Evolutionary conservation across 805 yeast genomes (phyloP).

Genomic region (Candida takata): DNA sequence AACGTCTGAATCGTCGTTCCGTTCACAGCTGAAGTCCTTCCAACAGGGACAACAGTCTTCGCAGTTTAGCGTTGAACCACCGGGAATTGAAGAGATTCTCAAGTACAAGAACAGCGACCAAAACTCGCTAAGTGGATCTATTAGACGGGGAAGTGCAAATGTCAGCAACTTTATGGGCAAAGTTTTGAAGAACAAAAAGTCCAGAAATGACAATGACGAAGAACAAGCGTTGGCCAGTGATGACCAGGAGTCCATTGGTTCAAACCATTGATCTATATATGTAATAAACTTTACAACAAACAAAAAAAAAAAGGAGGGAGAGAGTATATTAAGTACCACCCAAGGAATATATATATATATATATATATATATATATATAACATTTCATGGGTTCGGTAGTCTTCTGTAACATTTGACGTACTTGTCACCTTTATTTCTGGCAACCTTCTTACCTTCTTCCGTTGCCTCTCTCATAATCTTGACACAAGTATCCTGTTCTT

Average conservation of each 20-base stretch:
- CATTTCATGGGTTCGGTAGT: constrained; percentile 49
- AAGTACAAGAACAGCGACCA: constrained; percentile 26
- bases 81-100: constrained; percentile 31
- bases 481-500: constrained; percentile 72
- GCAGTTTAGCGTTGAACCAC: constrained; percentile 28
- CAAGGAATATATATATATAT: no score
- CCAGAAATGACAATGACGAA: constrained; percentile 21
- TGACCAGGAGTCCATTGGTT: constrained; percentile 14
- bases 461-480: constrained; percentile 85
- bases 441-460: constrained; percentile 96
- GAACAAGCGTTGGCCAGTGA: constrained; percentile 23
- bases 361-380: background rate
- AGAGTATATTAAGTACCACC: no score
- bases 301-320: no score
- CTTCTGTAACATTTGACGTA: constrained; percentile 84
- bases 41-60: constrained; percentile 5
- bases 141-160: constrained; percentile 38
- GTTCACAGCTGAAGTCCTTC: constrained; percentile 16
- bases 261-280: background rate
- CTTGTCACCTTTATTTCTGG: constrained; percentile 81
- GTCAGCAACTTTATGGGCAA: constrained; percentile 30
- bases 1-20: constrained; percentile 20
- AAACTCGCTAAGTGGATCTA: constrained; percentile 25
- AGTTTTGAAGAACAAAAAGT: constrained; percentile 22
- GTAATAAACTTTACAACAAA: no score